These are phyloP conservation scores for Blastocystis sp. DNA, from an alignment of 352 stramenopile species.

Conservation along the genomic window DNA sequence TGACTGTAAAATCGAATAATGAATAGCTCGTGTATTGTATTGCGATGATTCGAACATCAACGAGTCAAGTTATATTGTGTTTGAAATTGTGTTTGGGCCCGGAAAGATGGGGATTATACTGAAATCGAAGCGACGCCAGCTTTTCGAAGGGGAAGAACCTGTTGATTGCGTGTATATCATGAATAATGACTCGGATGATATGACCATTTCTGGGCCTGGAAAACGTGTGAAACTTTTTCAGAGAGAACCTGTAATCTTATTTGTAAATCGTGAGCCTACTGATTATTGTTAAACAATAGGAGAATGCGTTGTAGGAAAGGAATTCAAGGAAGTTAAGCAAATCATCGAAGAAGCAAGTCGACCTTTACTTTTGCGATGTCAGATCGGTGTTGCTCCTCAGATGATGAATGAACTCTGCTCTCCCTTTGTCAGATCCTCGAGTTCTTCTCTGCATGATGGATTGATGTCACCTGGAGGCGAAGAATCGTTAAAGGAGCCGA, in stretches of 20 bases:
- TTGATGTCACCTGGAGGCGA: background rate
- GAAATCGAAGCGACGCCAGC: background rate
- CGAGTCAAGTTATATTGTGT: background rate
- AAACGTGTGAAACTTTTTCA: conserved; percentile 2
- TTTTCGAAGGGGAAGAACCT: background rate
- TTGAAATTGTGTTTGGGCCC: conserved; percentile 50
- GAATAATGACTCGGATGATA: background rate
- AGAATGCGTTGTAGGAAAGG: background rate
- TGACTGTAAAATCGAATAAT: background rate
- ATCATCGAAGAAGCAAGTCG: background rate
- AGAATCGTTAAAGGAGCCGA: background rate
- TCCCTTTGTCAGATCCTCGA: background rate
- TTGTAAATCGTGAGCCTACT: background rate
- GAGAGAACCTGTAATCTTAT: background rate
- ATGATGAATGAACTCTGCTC: background rate
- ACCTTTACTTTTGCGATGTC: background rate
- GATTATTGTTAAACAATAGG: background rate
- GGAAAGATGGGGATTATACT: conserved; percentile 16
- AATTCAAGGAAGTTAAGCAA: background rate
- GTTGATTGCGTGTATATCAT: background rate
- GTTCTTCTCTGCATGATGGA: background rate
- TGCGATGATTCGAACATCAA: background rate
- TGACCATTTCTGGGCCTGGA: background rate
- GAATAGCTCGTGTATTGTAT: conserved; percentile 35
- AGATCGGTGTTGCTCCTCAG: conserved; percentile 10